These are phyloP conservation scores for Mycena chlorophos DNA, from an alignment of 768 basidiomycete genomes.

Conservation along the genomic window DNA sequence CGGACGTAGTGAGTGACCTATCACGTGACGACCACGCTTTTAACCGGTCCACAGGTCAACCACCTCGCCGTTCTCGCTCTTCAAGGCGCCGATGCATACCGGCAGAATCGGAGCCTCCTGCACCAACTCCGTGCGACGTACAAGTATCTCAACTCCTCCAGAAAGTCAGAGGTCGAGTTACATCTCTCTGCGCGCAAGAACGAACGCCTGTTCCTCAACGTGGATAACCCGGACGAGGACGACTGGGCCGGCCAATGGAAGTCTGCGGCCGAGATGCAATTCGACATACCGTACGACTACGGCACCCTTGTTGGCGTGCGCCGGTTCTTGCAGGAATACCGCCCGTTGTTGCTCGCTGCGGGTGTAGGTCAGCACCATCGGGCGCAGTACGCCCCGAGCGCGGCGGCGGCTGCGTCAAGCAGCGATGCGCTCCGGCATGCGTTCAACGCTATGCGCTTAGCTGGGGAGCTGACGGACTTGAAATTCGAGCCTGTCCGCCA, in stretches of 20 bases:
- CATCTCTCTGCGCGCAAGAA: constrained; percentile 20
- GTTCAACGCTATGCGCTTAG: constrained; percentile 37
- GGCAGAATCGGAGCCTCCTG: constrained; percentile 30
- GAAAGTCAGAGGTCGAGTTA: constrained; percentile 16
- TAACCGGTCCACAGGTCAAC: constrained; percentile 33
- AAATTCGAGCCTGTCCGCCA: constrained; percentile 27
- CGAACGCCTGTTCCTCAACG: constrained; percentile 46
- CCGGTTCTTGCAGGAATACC: constrained; percentile 35
- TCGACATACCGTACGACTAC: constrained; percentile 34
- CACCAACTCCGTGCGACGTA: constrained; percentile 45
- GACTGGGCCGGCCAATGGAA: constrained; percentile 40
- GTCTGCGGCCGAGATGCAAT: constrained; percentile 37
- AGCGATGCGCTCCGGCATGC: constrained; percentile 23
- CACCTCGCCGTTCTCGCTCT: constrained; percentile 40
- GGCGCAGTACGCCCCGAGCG: constrained; percentile 19
- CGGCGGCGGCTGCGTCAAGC: constrained; percentile 11
- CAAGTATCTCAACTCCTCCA: constrained; percentile 38
- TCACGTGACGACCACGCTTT: not conserved
- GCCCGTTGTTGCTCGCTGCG: constrained; percentile 32
- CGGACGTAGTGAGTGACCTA: constrained; percentile 12
- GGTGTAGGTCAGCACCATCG: constrained; percentile 24
- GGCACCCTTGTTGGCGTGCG: constrained; percentile 33
- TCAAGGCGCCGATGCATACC: constrained; percentile 27
- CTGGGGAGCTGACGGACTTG: constrained; percentile 37
- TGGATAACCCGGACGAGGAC: constrained; percentile 37